These are phyloP conservation scores for Pharnaceum exiguum DNA, from an alignment of 148 eudicot species.

Conservation along the genomic window DNA sequence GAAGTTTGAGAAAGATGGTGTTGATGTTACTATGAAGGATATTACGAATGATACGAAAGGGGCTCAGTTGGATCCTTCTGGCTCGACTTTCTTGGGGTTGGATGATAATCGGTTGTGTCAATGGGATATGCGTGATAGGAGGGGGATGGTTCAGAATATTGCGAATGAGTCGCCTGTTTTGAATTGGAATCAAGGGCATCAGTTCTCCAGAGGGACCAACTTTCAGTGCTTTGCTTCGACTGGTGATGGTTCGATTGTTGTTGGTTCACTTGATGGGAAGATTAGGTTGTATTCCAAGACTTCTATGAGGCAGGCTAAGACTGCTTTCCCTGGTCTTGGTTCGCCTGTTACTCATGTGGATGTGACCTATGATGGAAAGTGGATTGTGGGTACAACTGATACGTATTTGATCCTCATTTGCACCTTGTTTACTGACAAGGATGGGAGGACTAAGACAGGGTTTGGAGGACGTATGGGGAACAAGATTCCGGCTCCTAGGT, in stretches of 20 bases:
- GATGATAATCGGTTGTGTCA: slow-evolving; percentile 86
- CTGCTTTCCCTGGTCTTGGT: slow-evolving; percentile 94
- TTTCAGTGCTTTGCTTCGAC: slow-evolving; percentile 94
- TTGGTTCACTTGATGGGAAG: slow-evolving; percentile 97
- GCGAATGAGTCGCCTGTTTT: slow-evolving; percentile 58
- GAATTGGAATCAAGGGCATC: slow-evolving; percentile 93
- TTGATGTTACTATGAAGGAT: slow-evolving; percentile 82
- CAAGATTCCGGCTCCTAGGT: slow-evolving; percentile 80
- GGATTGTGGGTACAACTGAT: slow-evolving; percentile 93
- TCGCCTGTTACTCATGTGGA: slow-evolving; percentile 90
- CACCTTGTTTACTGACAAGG: slow-evolving; percentile 85
- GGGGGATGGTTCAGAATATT: slow-evolving; percentile 68
- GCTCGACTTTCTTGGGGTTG: slow-evolving; percentile 84
- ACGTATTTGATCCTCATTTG: slow-evolving; percentile 83
- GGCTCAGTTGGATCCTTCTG: slow-evolving; percentile 83
- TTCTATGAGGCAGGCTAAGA: slow-evolving; percentile 95
- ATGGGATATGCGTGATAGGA: slow-evolving; percentile 95
- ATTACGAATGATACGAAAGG: slow-evolving; percentile 79
- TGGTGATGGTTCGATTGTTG: slow-evolving; percentile 96
- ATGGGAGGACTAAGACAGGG: slow-evolving; percentile 87
- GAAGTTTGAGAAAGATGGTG: slow-evolving; percentile 91
- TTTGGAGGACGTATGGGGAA: slow-evolving; percentile 87
- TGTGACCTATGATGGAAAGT: slow-evolving; percentile 98
- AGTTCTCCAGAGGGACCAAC: slow-evolving; percentile 83
- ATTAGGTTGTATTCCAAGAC: slow-evolving; percentile 79